Base-by-base conservation (phyloP, 75 land plant species). In the Picea glauca region DNA sequence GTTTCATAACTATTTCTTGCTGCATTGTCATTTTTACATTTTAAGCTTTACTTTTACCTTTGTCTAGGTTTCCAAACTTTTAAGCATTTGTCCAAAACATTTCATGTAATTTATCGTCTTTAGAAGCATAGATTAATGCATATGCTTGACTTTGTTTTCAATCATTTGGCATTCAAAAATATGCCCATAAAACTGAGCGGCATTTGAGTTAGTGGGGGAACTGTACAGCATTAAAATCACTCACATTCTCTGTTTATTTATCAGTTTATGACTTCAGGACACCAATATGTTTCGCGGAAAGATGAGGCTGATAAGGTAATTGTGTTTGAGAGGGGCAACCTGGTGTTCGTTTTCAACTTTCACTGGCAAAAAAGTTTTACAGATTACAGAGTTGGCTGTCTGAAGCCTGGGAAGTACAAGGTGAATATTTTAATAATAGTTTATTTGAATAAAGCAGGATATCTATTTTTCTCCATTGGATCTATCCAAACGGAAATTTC, bases 291-390 rank as follows among this genome's bases (percentile, higher is more conserved):
- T 46, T 95, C 98, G 54, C 77, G 96, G 43, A 91, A 91, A 65
- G 90, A 95, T 83, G 98, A 95, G 78, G 85, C 87, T 8, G 98
- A 93, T 73, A 93, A 81, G 80, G 77, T 93, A 7, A 87, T 95
- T 75, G 88, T 91, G 64, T 95, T 93, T 85, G 98, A 95, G 75
- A 84, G 86, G 58, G 96, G 87, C 21, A 67, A 95, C 43, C 78
- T 95, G 1, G 96, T 95, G 77, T 95, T 95, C 77, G 98, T 93
- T 46, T 95, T 95, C 86, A 95, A 95, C 57, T 95, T 95, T 80
- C 98, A 95, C 64, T 95, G 98, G 95, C 80, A 60, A 1, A 95
- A 88, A 60, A 95, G 98, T 78, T 95, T 87, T 65, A 87, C 79
- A 59, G 92, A 93, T 72, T 95, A 93, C 72, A 84, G 90, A 72